Conservation (phyloP, 768 basidiomycete genomes). For the Tephrocybe sp. region DNA sequence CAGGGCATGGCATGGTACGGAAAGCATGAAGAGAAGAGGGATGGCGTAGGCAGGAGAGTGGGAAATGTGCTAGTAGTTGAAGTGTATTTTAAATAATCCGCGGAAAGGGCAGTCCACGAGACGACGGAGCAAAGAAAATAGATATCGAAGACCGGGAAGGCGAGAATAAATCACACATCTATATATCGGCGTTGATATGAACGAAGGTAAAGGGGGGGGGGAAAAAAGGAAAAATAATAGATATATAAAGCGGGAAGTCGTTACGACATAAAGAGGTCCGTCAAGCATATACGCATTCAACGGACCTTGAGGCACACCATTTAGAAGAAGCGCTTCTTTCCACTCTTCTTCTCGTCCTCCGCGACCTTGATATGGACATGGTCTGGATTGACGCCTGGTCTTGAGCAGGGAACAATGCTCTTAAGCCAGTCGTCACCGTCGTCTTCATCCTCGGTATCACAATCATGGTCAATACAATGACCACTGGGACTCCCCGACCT, state of each 20-base stretch:
- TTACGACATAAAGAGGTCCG: slow-evolving; percentile 8
- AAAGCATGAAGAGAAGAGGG: slow-evolving; percentile 1
- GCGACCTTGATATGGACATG: slow-evolving; percentile 76
- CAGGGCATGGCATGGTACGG: neutral
- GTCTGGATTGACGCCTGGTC: slow-evolving; percentile 34
- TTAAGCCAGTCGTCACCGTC: slow-evolving; percentile 90
- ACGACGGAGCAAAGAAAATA: neutral
- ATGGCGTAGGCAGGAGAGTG: neutral
- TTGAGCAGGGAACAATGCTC: slow-evolving; percentile 66
- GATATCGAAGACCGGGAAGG: neutral
- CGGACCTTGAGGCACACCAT: neutral
- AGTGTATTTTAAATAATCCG: slow-evolving; percentile 9
- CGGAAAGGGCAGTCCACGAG: slow-evolving; percentile 1
- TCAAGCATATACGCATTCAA: neutral
- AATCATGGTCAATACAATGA: slow-evolving; percentile 62
- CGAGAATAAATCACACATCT: slow-evolving; percentile 15
- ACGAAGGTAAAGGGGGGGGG: slow-evolving; percentile 6
- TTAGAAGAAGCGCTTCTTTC: slow-evolving; percentile 75
- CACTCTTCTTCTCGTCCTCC: slow-evolving; percentile 70
- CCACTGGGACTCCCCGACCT: slow-evolving; percentile 20
- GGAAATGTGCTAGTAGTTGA: neutral
- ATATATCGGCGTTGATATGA: neutral
- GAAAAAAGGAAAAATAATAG: slow-evolving; percentile 4
- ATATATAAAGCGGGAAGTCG: slow-evolving; percentile 8
- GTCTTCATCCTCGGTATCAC: slow-evolving; percentile 65